Evolutionary conservation across 2,329 filamentous ascomycete genomes (phyloP).

Genomic region (Cercospora zeae-maydis): DNA sequence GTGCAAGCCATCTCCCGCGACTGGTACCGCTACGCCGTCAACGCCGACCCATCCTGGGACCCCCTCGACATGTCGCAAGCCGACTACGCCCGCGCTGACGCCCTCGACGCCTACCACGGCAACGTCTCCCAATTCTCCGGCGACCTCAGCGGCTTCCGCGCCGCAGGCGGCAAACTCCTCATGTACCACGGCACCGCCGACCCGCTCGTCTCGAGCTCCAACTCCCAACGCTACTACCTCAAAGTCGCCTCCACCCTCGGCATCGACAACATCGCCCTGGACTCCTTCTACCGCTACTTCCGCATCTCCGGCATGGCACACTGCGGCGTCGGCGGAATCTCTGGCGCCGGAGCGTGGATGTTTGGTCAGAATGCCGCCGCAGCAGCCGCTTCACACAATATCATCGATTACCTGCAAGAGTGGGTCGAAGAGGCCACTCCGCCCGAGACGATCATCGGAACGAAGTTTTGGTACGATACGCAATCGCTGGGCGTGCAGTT

Average conservation of each 20-base stretch:
- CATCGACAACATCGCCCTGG: conserved; percentile 39
- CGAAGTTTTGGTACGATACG: conserved; percentile 46
- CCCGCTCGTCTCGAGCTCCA: conserved; percentile 44
- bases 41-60: conserved; percentile 45
- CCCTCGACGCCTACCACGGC: conserved; percentile 41
- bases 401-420: conserved; percentile 46
- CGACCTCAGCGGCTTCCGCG: conserved; percentile 39
- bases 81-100: conserved; percentile 43
- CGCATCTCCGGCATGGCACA: conserved; percentile 52
- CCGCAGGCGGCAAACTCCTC: conserved; percentile 46
- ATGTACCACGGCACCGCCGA: conserved; percentile 44
- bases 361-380: conserved; percentile 39
- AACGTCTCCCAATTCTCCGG: conserved; percentile 42
- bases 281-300: conserved; percentile 49
- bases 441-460: conserved; percentile 39
- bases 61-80: conserved; percentile 37
- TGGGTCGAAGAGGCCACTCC: conserved; percentile 37
- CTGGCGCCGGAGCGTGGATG: conserved; percentile 43
- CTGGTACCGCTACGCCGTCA: conserved; percentile 51
- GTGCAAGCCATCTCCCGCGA: conserved; percentile 46
- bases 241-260: conserved; percentile 42
- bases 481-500: conserved; percentile 42
- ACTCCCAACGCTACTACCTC: conserved; percentile 49
- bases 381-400: conserved; percentile 40
- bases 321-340: conserved; percentile 45